Conservation (phyloP, 2,329 filamentous ascomycete genomes). For the Mycocentrospora acerina region DNA sequence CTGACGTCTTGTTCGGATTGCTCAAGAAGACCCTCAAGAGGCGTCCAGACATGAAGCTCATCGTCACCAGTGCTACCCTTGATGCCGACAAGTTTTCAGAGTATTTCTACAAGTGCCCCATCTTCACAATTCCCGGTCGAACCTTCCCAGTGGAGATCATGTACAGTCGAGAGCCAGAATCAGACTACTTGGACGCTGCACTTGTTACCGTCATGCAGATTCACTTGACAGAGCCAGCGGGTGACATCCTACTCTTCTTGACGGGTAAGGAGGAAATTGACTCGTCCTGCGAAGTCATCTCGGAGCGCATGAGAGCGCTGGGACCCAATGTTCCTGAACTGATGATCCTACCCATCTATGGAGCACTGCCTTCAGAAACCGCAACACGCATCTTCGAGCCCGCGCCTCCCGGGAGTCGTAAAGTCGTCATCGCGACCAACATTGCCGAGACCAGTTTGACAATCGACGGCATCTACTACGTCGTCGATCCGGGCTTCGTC, state of each 20-base stretch:
- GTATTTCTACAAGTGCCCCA: conserved; percentile 94
- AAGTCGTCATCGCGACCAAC: conserved; percentile 97
- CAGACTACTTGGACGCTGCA: conserved; percentile 90
- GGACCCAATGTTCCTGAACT: conserved; percentile 89
- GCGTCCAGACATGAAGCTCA: conserved; percentile 89
- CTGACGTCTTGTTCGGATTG: conserved; percentile 95
- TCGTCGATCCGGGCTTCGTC: conserved; percentile 94
- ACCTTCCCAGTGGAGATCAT: conserved; percentile 96
- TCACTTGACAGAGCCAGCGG: conserved; percentile 85
- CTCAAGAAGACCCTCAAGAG: conserved; percentile 85
- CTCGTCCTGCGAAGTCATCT: conserved; percentile 87
- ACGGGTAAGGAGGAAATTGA: conserved; percentile 99
- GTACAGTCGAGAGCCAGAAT: conserved; percentile 92
- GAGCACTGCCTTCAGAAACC: conserved; percentile 87
- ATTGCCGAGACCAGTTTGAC: conserved; percentile 98
- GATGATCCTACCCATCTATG: conserved; percentile 94
- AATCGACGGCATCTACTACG: conserved; percentile 96
- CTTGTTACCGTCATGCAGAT: conserved; percentile 99
- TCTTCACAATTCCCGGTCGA: conserved; percentile 92
- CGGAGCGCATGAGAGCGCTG: conserved; percentile 93
- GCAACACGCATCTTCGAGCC: conserved; percentile 95
- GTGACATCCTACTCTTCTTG: conserved; percentile 94
- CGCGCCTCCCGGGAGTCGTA: conserved; percentile 79
- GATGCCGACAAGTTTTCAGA: conserved; percentile 97
- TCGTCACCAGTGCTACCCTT: conserved; percentile 97